These are phyloP conservation scores for Dryadomyces quercus-mongolicae DNA, from an alignment of 2,329 filamentous ascomycete species.

Conservation along the genomic window DNA sequence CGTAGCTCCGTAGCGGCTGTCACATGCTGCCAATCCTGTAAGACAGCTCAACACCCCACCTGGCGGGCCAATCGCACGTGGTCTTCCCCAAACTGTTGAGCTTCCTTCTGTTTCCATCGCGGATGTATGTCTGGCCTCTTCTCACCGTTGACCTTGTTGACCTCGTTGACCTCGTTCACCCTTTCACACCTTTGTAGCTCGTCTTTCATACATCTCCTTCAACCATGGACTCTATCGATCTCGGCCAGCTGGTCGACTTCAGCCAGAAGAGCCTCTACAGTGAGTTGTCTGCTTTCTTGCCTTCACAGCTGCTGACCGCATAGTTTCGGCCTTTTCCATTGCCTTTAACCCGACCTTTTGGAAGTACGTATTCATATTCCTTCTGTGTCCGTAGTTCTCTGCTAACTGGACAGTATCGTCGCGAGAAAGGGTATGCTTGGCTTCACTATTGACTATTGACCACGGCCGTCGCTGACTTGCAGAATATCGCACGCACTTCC, in stretches of 20 bases:
- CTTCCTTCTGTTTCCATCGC: background rate
- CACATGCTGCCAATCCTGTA: background rate
- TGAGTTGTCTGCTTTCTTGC: slow-evolving; percentile 19
- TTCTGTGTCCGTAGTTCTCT: background rate
- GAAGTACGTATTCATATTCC: slow-evolving; percentile 75
- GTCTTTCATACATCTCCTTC: background rate
- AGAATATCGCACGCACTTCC: slow-evolving; percentile 86
- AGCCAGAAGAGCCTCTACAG: slow-evolving; percentile 53
- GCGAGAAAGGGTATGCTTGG: slow-evolving; percentile 59
- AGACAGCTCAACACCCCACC: background rate
- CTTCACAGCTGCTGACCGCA: background rate
- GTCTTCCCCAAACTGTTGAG: background rate
- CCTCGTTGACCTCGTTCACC: background rate
- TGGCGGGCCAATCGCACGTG: background rate
- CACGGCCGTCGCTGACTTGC: slow-evolving; percentile 5
- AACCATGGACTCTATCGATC: slow-evolving; percentile 5
- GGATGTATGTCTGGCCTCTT: background rate
- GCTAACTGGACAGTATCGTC: slow-evolving; percentile 52
- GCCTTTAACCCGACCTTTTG: slow-evolving; percentile 97
- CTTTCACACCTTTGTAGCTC: background rate
- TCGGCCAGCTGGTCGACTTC: slow-evolving; percentile 42
- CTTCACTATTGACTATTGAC: too few relatives aligned
- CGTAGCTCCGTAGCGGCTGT: background rate
- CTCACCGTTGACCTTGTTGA: background rate
- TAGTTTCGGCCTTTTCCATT: slow-evolving; percentile 73